Base-by-base conservation (phyloP, 768 basidiomycete genomes). In the Russula virescens region DNA sequence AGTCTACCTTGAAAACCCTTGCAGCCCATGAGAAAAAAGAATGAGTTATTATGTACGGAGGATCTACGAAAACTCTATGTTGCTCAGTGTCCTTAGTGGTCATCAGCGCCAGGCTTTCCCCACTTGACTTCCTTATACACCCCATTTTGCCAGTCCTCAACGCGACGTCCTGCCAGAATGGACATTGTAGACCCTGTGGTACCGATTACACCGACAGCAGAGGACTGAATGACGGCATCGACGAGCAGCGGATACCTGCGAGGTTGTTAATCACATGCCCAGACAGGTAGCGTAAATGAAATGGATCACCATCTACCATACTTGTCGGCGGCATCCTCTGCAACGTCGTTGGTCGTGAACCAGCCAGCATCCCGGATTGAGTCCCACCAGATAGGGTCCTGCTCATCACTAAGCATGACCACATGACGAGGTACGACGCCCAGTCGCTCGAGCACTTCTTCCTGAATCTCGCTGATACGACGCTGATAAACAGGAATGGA, bases 131-230 rank as follows among this genome's bases (percentile, higher is more conserved):
- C 77, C 60, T 81, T 76, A 13, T 72, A 74, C 8, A 77, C 76
- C 42, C 86, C 88, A 54, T 79, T 77, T 3, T 78, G 72, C 89
- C 89, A 91, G 28, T 85, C 81, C 67, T 83, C 74, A 25, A 86
- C 86, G 25, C 89, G 77, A n/a, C 84, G 80, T 21, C 78, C 78
- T 8, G 88, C 86, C 34, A 91, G 65, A 49, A 82, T 74, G 2
- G 85, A 84, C 82, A 89, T 88, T 5, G 89, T 90, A 34, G 87
- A 89, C 45, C 77, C 86, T 80, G 1, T 86, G 89, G 11, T 43
- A 8, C 88, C 89, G 14, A 91, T 81, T 68, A 91, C 86, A 1
- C 87, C 89, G 13, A 77, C 70, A n/a, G 83, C 88, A 42, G 74
- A 75, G 0, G 86, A 86, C 68, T 91, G 89, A 61, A 89, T 81